A percentile compares a stretch with the other conserved stretches of the same genome.
These are phyloP conservation scores for Mortierella sp. DNA, from an alignment of 371 early-diverging fungal species.

Conservation along the genomic window DNA sequence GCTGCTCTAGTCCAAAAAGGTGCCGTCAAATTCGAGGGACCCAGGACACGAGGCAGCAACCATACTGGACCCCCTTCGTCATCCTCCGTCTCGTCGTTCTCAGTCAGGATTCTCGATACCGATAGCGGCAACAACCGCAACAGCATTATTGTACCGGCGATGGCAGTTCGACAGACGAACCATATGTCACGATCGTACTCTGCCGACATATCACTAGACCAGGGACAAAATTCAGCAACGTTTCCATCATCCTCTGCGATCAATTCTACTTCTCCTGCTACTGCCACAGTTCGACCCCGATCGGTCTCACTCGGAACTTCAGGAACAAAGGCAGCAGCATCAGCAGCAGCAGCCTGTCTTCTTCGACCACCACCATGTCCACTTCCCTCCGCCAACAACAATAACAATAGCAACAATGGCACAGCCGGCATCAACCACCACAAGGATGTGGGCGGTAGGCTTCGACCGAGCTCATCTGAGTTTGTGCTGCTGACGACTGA, in stretches of 20 bases:
- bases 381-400: constrained; percentile 2
- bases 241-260: not conserved
- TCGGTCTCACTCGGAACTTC: not conserved
- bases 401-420: not conserved
- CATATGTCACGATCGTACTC: constrained; percentile 1
- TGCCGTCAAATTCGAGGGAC: constrained; percentile 3
- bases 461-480: constrained; percentile 1
- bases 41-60: not conserved
- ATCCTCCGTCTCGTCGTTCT: constrained; percentile 4
- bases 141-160: not conserved
- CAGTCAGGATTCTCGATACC: not conserved
- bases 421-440: not conserved
- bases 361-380: constrained; percentile 7
- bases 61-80: not conserved
- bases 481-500: constrained; percentile 8
- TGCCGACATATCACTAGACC: not conserved
- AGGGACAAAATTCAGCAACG: not conserved
- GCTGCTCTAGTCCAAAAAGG: not conserved
- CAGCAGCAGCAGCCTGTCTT: not conserved
- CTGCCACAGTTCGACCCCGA: not conserved
- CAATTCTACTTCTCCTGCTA: not conserved
- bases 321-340: not conserved
- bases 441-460: not conserved
- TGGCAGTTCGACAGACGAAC: not conserved
- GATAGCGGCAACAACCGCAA: not conserved